phyloP scores from a whole-genome alignment of 2,329 filamentous ascomycete genomes.

The Epichloe hybrida region DNA sequence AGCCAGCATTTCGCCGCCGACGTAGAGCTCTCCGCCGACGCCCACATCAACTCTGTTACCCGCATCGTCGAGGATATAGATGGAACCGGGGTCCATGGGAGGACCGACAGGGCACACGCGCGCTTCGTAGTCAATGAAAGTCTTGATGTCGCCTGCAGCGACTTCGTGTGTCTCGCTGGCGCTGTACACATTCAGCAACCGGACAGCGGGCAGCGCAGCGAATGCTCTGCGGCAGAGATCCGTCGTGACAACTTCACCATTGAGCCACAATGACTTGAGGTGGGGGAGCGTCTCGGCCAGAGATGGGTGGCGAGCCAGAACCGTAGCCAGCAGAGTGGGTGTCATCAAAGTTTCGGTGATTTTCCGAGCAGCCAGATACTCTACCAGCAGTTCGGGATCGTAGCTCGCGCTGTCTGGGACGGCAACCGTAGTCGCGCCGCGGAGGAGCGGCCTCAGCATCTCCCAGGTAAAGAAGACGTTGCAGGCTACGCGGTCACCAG shows the following conservation, averaged over 20 bases:
- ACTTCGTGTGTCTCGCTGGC: slow-evolving; percentile 74
- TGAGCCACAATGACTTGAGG: slow-evolving; percentile 62
- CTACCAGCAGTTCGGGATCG: slow-evolving; percentile 60
- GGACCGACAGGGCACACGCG: slow-evolving; percentile 62
- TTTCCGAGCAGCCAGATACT: slow-evolving; percentile 49
- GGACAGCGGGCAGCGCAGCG: slow-evolving; percentile 52
- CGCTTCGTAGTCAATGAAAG: slow-evolving; percentile 49
- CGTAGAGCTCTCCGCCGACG: slow-evolving; percentile 56
- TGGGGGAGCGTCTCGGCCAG: slow-evolving; percentile 50
- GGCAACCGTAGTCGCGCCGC: slow-evolving; percentile 62
- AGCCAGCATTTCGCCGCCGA: slow-evolving; percentile 61
- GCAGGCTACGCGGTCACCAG: slow-evolving; percentile 69
- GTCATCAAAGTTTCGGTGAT: slow-evolving; percentile 78
- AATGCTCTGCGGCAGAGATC: slow-evolving; percentile 58
- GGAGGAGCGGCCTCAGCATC: slow-evolving; percentile 60
- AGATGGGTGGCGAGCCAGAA: slow-evolving; percentile 55
- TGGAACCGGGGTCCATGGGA: slow-evolving; percentile 52
- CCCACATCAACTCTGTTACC: slow-evolving; percentile 50
- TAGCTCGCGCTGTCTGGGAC: slow-evolving; percentile 68
- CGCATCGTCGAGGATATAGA: slow-evolving; percentile 59
- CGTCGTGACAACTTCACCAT: slow-evolving; percentile 70
- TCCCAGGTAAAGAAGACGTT: slow-evolving; percentile 86
- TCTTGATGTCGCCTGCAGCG: slow-evolving; percentile 60
- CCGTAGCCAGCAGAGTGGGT: slow-evolving; percentile 61
- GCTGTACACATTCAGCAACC: slow-evolving; percentile 68